Base-by-base conservation (phyloP, 768 basidiomycete genomes). In the Neoboletus subvelutipes region DNA sequence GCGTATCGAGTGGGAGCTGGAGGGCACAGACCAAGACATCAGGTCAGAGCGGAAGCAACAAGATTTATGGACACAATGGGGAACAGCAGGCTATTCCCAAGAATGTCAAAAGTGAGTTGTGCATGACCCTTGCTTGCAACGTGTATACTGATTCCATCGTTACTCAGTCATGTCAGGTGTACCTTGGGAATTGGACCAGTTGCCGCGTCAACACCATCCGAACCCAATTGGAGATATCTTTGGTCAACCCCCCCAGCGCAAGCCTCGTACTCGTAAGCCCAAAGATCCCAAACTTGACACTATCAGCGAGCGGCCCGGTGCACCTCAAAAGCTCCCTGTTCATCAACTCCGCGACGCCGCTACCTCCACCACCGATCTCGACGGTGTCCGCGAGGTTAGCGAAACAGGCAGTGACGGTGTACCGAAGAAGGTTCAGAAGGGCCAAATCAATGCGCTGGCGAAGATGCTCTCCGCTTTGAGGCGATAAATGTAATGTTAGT, bases 401-500 rank as follows among this genome's bases (percentile, higher is more conserved):
- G 68, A 69, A 58, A 34, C 56, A 39, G 57, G 54, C 45, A 54
- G 52, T 43, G 79, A 81, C 34, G 77, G 79, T 48, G 74, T 75
- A 48, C 82, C 83, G 50, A 76, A 90, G 80, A 92, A 89, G 76
- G 87, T 90, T 67, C 87, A 92, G 77, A 93, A 87, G 74, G 90
- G 88, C 47, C 93, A 94, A 78, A 94, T 94, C 75, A 86, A 87
- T 66, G 83, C 90, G 41, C 78, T 95, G 65, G 92, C 92, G 56
- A 94, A 94, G 85, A 92, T 95, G 90, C 77, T 94, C 56, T 91
- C 86, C 55, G 88, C 88, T 50, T 73, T 91, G 73, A 80, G 88
- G 67, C 86, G 86, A 67, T 89, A 52, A 70, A 61, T 67, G 66
- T 66, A 62, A 70, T 60, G 67, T 65, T 67, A 63, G 70, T 70